These are phyloP conservation scores for Diospyros kaki DNA, from an alignment of 148 eudicot genomes.

Conservation along the genomic window DNA sequence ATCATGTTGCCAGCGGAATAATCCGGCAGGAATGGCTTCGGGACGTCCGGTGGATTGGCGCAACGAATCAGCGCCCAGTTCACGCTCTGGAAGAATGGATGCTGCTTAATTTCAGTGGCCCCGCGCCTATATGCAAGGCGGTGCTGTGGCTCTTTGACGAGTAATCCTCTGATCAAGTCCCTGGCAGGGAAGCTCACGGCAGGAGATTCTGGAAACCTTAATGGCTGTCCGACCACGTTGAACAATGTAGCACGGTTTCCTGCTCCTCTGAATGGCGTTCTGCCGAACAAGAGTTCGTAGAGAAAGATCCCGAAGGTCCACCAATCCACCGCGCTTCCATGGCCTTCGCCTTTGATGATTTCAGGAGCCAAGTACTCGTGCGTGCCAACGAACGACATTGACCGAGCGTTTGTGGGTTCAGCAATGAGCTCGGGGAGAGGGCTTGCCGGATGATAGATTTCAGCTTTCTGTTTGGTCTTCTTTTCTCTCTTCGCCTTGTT, in stretches of 20 bases:
- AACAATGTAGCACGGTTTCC: conserved; percentile 82
- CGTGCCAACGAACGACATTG: conserved; percentile 97
- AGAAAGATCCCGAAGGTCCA: conserved; percentile 93
- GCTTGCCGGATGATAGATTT: conserved; percentile 37
- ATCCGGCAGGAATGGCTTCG: conserved; percentile 30
- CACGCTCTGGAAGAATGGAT: conserved; percentile 87
- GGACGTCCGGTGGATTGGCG: conserved; percentile 75
- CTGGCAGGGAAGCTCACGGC: conserved; percentile 86
- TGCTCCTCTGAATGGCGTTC: conserved; percentile 76
- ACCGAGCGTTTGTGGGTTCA: conserved; percentile 84
- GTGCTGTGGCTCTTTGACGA: conserved; percentile 90
- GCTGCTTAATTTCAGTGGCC: conserved; percentile 93
- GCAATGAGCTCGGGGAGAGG: conserved; percentile 86
- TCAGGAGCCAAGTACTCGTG: conserved; percentile 94
- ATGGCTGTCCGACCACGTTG: conserved; percentile 87
- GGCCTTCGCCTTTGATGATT: conserved; percentile 90
- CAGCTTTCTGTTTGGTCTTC: conserved; percentile 42
- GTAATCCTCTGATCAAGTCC: conserved; percentile 81
- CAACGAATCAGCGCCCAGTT: conserved; percentile 96
- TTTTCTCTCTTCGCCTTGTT: conserved; percentile 51
- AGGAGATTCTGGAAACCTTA: conserved; percentile 73
- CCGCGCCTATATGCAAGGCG: conserved; percentile 94
- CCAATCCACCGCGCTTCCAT: conserved; percentile 98
- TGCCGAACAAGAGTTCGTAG: conserved; percentile 77
- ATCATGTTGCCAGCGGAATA: neutral